Conservation (phyloP, 495 filamentous ascomycete genomes). For the Podospora tetraspora region DNA sequence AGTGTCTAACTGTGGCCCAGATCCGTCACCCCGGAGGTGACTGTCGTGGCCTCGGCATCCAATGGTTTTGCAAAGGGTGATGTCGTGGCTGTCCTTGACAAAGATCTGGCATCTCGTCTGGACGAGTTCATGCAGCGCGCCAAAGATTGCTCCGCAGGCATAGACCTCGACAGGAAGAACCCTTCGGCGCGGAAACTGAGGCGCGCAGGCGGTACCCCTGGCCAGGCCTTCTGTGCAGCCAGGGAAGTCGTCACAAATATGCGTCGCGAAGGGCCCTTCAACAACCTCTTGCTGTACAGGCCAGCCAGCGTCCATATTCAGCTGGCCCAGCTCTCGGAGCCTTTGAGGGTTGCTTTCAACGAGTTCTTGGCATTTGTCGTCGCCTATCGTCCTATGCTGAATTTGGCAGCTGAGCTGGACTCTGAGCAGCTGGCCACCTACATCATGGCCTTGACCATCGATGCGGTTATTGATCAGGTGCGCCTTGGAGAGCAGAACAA, state of each 20-base stretch:
- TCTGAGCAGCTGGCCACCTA: background rate
- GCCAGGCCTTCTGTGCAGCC: background rate
- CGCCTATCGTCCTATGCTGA: background rate
- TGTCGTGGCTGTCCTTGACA: background rate
- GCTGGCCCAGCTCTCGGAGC: background rate
- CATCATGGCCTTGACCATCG: background rate
- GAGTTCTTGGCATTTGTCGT: background rate
- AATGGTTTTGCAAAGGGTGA: conserved; percentile 1
- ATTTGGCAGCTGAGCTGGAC: background rate
- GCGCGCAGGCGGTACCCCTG: background rate
- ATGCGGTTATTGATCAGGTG: background rate
- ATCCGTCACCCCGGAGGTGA: conserved; percentile 1
- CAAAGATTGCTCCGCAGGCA: conserved; percentile 3
- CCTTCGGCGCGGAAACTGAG: background rate
- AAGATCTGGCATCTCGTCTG: conserved; percentile 3
- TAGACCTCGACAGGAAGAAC: conserved; percentile 1
- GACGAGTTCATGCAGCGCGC: background rate
- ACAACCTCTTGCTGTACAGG: background rate
- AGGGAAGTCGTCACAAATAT: background rate
- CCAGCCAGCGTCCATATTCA: background rate
- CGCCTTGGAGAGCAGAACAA: background rate
- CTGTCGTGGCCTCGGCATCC: background rate
- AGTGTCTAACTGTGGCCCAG: background rate
- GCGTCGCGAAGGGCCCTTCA: background rate
- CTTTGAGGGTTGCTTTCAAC: background rate